Evolutionary conservation across 1,284 basidiomycete species (phyloP), one percentile per base, ranked within the genome.

Genomic region (Cutaneotrichosporon sp.): DNA sequence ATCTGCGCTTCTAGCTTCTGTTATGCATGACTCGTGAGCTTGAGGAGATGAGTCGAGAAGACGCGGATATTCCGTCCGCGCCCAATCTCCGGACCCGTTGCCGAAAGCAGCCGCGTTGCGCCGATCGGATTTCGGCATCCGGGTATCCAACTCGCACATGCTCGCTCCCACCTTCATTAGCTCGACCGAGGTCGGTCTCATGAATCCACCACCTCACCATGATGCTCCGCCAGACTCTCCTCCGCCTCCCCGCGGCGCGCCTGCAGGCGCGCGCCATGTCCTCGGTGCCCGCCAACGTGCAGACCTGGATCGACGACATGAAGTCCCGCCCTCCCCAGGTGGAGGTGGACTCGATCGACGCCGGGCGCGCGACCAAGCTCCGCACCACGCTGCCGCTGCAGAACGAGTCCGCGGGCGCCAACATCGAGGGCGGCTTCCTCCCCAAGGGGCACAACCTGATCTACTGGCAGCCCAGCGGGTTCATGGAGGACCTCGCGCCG

Each of bases 381-480:
- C 63, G 60, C 22, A 54, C 67, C 13, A 89, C 89, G 22, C 81
- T 91, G 16, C 89, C 89, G 2, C 90, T 89, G 85, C 29, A 81
- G 82, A 20, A 49, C 29, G 49, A 2, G 6, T 47, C 60, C 27
- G 13, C 51, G 10, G 45, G 54, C 22, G 47, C 55, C 29, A 25
- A 54, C 7, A 68, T 69, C 46, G 69, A 70, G 2, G 83, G 83
- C 5, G 71, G 81, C 4, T 75, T 79, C 1, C 76, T 91, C 33
- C 82, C 81, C 1, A 85, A 84, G 61, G 89, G 87, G 0, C 87
- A 89, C 69, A 88, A 90, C 71, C 82, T 92, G 49, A 84, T 83
- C 3, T 90, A 89, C 80, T 91, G 91, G 77, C 87, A 90, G 65
- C 85, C 86, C 2, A 83, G 86, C 50, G 83, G 83, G 36, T 84